Conservation (phyloP, 345 rosid genomes). For the Microthlaspi erraticum region DNA sequence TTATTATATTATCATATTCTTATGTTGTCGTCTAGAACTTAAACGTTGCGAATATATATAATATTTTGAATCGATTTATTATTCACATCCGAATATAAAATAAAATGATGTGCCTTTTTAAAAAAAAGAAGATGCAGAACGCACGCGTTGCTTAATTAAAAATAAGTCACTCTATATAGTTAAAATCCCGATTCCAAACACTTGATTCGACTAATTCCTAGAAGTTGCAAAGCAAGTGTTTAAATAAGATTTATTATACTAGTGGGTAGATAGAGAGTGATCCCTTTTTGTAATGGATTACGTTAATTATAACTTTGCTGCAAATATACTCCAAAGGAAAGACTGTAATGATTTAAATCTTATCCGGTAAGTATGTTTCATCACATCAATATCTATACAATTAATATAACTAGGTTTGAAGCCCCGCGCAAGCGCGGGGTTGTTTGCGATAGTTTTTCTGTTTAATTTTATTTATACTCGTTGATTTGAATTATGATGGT, state of each 20-base stretch:
- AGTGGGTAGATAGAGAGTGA: constrained; percentile 14
- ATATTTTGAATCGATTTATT: neutral
- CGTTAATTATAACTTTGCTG: neutral
- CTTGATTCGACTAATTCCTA: constrained; percentile 1
- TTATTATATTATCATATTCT: neutral
- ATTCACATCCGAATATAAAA: neutral
- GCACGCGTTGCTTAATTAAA: neutral
- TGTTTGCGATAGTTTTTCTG: no score
- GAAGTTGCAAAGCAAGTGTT: constrained; percentile 19
- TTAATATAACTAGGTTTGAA: no score
- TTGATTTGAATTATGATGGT: no score
- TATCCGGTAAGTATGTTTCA: constrained; percentile 17
- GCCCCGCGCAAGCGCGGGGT: no score
- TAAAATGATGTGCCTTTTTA: neutral
- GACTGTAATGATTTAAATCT: constrained; percentile 6
- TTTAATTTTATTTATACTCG: no score
- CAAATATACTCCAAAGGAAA: neutral
- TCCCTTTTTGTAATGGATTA: constrained; percentile 21
- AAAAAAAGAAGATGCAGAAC: neutral
- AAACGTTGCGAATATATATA: neutral
- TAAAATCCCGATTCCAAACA: constrained; percentile 15
- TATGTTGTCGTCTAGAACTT: neutral
- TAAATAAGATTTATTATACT: neutral
- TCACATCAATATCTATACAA: neutral
- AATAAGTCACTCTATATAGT: neutral